A percentile compares a stretch with the other conserved stretches of the same genome.
Conservation (phyloP, 345 rosid species). For the Cardamine chenopodiifolia region DNA sequence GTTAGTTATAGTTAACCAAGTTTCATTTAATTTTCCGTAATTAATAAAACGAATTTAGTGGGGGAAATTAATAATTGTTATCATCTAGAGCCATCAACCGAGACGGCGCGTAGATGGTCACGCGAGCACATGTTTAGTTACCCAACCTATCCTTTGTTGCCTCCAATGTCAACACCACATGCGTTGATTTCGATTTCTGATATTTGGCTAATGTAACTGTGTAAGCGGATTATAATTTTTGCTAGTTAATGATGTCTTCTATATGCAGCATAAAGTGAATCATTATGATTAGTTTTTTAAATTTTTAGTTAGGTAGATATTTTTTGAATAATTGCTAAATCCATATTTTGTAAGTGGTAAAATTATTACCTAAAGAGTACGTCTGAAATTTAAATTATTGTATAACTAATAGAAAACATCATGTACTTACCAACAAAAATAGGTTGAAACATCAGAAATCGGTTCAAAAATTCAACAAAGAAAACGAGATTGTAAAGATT, state of each 20-base stretch:
- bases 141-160: background rate
- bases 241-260: background rate
- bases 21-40: background rate
- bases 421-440: background rate
- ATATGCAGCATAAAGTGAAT: no score
- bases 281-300: no score
- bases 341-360: background rate
- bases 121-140: background rate
- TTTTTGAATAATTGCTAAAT: background rate
- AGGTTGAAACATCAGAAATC: background rate
- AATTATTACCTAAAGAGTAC: no score
- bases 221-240: background rate
- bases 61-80: background rate
- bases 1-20: background rate
- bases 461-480: background rate
- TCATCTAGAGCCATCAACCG: conserved; percentile 8
- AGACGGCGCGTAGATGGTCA: conserved; percentile 24
- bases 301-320: background rate
- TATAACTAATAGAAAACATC: no score
- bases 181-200: background rate
- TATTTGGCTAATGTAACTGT: background rate
- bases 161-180: background rate
- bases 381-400: no score
- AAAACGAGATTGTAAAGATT: background rate
- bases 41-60: background rate